Conservation (phyloP, 169 alveolate species). For the Plasmodium billcollinsi region DNA sequence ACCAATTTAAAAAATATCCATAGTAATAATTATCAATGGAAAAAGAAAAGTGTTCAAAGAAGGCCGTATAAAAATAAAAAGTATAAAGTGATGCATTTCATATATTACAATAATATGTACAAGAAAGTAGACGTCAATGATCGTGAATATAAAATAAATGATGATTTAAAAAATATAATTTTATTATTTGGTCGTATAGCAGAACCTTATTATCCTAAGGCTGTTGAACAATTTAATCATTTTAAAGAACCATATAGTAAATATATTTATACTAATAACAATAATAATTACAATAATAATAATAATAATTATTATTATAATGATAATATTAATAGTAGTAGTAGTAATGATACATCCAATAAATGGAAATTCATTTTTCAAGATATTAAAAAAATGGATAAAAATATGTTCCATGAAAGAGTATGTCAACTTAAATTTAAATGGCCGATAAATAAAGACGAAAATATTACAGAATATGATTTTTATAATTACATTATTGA, state of each 20-base stretch:
- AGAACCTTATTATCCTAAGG: conserved; percentile 54
- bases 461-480: conserved; percentile 64
- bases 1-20: conserved; percentile 1
- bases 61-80: background rate
- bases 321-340: conserved; percentile 41
- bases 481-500: conserved; percentile 63
- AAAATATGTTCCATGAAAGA: conserved; percentile 52
- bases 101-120: conserved; percentile 32
- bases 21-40: conserved; percentile 3
- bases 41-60: background rate
- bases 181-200: conserved; percentile 71
- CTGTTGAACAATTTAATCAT: conserved; percentile 60
- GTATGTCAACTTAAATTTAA: conserved; percentile 70
- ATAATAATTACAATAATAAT: background rate
- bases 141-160: conserved; percentile 34
- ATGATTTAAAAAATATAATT: conserved; percentile 58
- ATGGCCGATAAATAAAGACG: conserved; percentile 75
- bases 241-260: conserved; percentile 73
- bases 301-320: conserved; percentile 18
- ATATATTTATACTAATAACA: conserved; percentile 56
- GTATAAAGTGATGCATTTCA: conserved; percentile 11
- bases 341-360: conserved; percentile 3
- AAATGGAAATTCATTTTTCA: conserved; percentile 69
- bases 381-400: conserved; percentile 31
- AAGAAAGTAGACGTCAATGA: conserved; percentile 33